Evolutionary conservation across 305 asterid genomes (phyloP).

Genomic region (Rubia balearica): DNA sequence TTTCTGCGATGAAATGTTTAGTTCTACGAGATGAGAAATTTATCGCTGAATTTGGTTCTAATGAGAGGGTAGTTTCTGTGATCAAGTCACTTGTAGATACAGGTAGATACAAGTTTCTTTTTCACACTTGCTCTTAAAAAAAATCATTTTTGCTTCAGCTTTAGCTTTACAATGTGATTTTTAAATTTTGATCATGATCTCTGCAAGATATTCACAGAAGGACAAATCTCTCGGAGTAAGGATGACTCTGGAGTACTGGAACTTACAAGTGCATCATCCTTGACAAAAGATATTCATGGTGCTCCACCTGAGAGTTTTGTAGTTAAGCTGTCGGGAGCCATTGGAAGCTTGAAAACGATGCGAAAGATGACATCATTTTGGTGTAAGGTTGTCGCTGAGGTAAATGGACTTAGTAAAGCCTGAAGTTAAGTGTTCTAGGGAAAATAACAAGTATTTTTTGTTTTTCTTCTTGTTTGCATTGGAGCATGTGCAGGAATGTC

Average conservation of each 20-base stretch:
- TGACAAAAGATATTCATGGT: conserved; percentile 85
- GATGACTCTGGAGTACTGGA: conserved; percentile 39
- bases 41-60: conserved; percentile 67
- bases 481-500: conserved; percentile 9
- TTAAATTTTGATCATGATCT: conserved; percentile 52
- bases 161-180: conserved; percentile 42
- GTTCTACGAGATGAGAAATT: conserved; percentile 84
- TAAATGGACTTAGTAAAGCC: conserved; percentile 39
- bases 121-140: conserved; percentile 10
- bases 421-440: background rate
- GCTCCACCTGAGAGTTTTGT: conserved; percentile 90
- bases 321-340: conserved; percentile 80
- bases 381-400: conserved; percentile 82
- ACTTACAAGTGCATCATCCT: conserved; percentile 41
- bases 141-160: conserved; percentile 13
- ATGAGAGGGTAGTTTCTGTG: conserved; percentile 62
- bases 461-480: conserved; percentile 6
- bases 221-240: conserved; percentile 47
- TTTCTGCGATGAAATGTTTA: conserved; percentile 85
- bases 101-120: conserved; percentile 68
- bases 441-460: background rate
- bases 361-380: conserved; percentile 85
- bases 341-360: conserved; percentile 83
- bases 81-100: conserved; percentile 64
- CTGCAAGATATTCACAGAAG: conserved; percentile 97